A percentile compares a stretch with the other conserved stretches of the same genome.
Evolutionary conservation across 495 filamentous ascomycete species (phyloP).

Genomic region (Neurospora sp.): DNA sequence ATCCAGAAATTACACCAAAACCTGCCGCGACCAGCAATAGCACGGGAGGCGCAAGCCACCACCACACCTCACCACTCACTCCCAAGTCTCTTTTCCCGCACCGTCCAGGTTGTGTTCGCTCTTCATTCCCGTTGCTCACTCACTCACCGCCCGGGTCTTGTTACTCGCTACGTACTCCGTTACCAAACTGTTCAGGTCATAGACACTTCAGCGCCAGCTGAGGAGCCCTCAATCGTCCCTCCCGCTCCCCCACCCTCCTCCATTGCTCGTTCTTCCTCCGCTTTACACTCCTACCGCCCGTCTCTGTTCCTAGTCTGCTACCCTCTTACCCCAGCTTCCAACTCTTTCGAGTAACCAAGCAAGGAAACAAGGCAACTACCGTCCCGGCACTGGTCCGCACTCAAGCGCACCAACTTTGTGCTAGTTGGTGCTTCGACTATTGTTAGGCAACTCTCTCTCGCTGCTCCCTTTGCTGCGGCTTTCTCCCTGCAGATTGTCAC

Average conservation of each 20-base stretch:
- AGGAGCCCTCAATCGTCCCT: neutral
- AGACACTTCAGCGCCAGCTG: neutral
- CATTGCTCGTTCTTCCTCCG: neutral
- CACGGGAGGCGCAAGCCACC: neutral
- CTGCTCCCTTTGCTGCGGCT: conserved; percentile 26
- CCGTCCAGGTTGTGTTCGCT: neutral
- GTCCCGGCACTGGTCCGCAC: neutral
- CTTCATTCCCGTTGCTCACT: neutral
- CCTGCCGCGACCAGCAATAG: neutral
- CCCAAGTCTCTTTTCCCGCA: neutral
- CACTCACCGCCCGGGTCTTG: neutral
- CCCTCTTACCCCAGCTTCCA: neutral
- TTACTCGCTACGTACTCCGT: neutral
- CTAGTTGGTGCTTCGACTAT: neutral
- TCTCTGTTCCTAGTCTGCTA: neutral
- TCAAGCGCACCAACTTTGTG: neutral
- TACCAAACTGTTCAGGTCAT: neutral
- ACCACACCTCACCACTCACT: neutral
- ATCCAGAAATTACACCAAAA: neutral
- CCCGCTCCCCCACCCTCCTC: neutral
- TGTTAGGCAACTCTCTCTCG: neutral
- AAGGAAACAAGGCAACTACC: neutral
- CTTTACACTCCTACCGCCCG: neutral
- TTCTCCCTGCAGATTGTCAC: conserved; percentile 28
- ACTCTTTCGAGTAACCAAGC: neutral